phyloP scores from a whole-genome alignment of 1,284 basidiomycete genomes.

The Boletus semigastroideus region DNA sequence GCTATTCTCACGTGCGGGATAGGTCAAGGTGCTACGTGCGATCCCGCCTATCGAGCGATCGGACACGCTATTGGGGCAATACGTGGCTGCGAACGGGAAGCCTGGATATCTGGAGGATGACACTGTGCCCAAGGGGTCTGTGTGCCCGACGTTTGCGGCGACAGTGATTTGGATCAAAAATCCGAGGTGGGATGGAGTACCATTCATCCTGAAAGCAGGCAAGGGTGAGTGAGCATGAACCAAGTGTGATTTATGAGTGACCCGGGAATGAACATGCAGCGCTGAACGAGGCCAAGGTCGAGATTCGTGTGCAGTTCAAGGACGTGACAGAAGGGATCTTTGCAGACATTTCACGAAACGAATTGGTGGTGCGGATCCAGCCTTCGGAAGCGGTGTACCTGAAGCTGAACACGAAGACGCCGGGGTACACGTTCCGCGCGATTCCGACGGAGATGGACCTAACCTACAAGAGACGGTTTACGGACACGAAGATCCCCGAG shows the following conservation, averaged over 20 bases:
- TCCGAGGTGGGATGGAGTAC: slow-evolving; percentile 95
- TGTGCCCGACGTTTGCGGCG: slow-evolving; percentile 91
- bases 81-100: slow-evolving; percentile 84
- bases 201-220: slow-evolving; percentile 95
- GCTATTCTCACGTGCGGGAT: slow-evolving; percentile 19
- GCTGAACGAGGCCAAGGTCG: slow-evolving; percentile 95
- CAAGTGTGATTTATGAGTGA: slow-evolving; percentile 10
- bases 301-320: slow-evolving; percentile 95
- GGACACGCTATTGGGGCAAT: slow-evolving; percentile 91
- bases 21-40: slow-evolving; percentile 93
- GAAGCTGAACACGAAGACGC: slow-evolving; percentile 92
- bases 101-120: slow-evolving; percentile 97
- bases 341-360: slow-evolving; percentile 91
- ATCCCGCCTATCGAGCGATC: slow-evolving; percentile 79
- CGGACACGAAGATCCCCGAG: slow-evolving; percentile 86
- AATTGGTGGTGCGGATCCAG: slow-evolving; percentile 94
- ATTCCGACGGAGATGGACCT: slow-evolving; percentile 96
- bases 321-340: slow-evolving; percentile 96
- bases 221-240: slow-evolving; percentile 65
- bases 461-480: slow-evolving; percentile 93
- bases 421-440: slow-evolving; percentile 85
- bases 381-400: slow-evolving; percentile 94
- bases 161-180: slow-evolving; percentile 89
- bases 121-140: slow-evolving; percentile 88
- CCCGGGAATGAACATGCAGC: slow-evolving; percentile 47